Conservation (phyloP, 257 asterid genomes). For the Solanum virginianum region DNA sequence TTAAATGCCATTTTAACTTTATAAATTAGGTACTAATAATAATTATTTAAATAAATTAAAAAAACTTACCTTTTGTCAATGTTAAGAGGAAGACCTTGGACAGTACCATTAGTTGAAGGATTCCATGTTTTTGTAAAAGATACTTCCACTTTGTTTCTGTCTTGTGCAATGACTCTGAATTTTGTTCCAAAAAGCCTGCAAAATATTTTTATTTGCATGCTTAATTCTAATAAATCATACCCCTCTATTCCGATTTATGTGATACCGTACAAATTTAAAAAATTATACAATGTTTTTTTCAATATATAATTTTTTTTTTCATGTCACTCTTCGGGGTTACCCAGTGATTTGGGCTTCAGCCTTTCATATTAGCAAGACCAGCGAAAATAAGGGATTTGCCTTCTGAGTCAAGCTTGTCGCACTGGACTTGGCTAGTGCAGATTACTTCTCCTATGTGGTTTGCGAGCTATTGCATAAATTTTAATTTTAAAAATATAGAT, state of each 20-base stretch:
- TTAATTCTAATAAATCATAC: neutral
- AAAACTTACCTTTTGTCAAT: constrained; percentile 42
- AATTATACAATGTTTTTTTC: neutral
- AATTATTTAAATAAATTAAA: neutral
- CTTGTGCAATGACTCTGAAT: constrained; percentile 23
- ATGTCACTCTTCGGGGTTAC: no score
- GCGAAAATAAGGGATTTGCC: no score
- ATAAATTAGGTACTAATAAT: neutral
- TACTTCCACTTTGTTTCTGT: constrained; percentile 32
- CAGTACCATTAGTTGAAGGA: neutral
- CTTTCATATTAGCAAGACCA: no score
- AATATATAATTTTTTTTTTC: neutral
- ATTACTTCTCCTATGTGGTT: no score
- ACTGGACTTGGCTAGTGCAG: no score
- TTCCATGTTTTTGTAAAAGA: constrained; percentile 39
- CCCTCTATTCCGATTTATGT: neutral
- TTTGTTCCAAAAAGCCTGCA: constrained; percentile 24
- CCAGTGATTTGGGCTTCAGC: no score
- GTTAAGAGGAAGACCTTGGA: constrained; percentile 35
- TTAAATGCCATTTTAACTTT: neutral
- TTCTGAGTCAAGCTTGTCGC: no score
- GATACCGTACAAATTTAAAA: neutral
- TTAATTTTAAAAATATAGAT: no score
- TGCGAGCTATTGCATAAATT: no score
- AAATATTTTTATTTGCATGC: neutral